Conservation (phyloP, 179 eudicot genomes). For the Silene coronaria region DNA sequence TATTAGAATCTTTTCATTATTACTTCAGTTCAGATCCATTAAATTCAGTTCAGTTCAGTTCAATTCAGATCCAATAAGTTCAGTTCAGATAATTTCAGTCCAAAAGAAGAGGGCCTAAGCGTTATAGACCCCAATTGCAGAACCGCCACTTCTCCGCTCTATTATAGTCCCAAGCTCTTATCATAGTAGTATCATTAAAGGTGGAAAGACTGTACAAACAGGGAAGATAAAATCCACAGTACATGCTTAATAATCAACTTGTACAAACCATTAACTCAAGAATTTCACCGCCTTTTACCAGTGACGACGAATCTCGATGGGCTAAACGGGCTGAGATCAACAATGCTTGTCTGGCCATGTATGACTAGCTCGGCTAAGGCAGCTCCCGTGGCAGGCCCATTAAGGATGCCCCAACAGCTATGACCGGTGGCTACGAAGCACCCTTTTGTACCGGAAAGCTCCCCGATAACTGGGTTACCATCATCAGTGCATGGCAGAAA, state of each 20-base stretch:
- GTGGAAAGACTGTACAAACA: neutral
- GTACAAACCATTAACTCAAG: neutral
- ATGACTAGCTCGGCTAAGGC: constrained; percentile 78
- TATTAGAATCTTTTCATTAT: no score
- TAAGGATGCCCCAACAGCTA: constrained; percentile 82
- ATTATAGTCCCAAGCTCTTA: no score
- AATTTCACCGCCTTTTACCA: constrained; percentile 13
- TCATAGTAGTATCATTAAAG: neutral
- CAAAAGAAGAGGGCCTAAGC: no score
- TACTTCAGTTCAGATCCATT: no score
- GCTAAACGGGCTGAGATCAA: constrained; percentile 56
- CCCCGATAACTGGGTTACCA: constrained; percentile 64
- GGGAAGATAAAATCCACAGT: neutral
- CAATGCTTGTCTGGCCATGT: constrained; percentile 47
- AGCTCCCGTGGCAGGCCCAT: constrained; percentile 90
- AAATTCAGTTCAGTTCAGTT: no score
- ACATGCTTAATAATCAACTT: constrained; percentile 3
- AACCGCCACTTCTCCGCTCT: no score
- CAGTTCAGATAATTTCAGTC: no score
- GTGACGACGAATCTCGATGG: constrained; percentile 44
- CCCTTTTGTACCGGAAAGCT: constrained; percentile 60
- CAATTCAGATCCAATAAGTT: no score
- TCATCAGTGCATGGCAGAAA: constrained; percentile 78
- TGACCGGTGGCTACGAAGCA: constrained; percentile 88
- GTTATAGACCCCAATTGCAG: no score